phyloP scores from a whole-genome alignment of 2,329 filamentous ascomycete species.

The Pseudomassariella vexata region DNA sequence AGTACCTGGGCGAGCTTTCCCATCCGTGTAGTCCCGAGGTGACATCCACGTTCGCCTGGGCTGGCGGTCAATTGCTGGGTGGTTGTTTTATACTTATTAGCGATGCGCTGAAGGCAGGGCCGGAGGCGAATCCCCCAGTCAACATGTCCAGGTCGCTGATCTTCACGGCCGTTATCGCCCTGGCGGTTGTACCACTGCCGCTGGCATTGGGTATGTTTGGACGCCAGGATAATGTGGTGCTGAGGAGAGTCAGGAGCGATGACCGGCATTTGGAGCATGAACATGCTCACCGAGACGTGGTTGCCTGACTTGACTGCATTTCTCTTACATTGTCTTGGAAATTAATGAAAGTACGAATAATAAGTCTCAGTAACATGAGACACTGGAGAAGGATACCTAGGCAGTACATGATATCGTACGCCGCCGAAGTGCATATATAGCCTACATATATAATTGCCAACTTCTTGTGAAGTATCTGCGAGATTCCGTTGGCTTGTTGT shows the following conservation, averaged over 20 bases:
- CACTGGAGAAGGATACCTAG: no score
- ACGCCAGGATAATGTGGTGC: slow-evolving; percentile 39
- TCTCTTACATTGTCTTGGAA: no score
- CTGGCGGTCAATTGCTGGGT: slow-evolving; percentile 78
- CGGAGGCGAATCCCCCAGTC: slow-evolving; percentile 48
- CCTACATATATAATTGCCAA: no score
- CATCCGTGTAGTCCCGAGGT: slow-evolving; percentile 85
- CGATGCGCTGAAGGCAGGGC: slow-evolving; percentile 61
- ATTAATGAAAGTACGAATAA: no score
- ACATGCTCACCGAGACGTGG: no score
- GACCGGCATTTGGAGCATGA: slow-evolving; percentile 12
- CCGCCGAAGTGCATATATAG: no score
- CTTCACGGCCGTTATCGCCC: slow-evolving; percentile 69
- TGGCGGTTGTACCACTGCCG: slow-evolving; percentile 60
- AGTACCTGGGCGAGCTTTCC: slow-evolving; percentile 81
- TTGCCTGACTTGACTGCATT: not conserved
- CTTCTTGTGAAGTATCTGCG: no score
- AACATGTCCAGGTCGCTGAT: slow-evolving; percentile 74
- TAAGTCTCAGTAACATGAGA: no score
- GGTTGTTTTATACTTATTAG: slow-evolving; percentile 79
- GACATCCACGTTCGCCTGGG: slow-evolving; percentile 78
- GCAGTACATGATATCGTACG: no score
- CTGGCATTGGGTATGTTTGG: slow-evolving; percentile 68
- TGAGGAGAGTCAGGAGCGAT: slow-evolving; percentile 46
- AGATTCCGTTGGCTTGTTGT: no score